phyloP scores from a whole-genome alignment of 2,329 filamentous ascomycete genomes.

The Xylariales sp. region DNA sequence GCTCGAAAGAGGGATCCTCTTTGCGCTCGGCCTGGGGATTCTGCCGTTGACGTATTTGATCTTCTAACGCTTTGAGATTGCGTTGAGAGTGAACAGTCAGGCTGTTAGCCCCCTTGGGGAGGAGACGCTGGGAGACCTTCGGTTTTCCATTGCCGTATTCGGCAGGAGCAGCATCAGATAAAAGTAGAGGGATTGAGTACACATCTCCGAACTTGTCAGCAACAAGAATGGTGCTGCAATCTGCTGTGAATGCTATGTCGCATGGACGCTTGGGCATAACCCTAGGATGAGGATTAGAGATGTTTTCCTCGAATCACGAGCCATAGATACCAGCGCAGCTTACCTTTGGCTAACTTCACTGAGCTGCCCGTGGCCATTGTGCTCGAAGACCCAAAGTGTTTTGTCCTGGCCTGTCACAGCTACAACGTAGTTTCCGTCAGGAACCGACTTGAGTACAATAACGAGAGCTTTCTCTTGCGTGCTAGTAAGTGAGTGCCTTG shows the following conservation, averaged over 20 bases:
- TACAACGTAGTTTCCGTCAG: slow-evolving; percentile 63
- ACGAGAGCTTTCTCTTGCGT: slow-evolving; percentile 56
- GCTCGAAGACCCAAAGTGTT: slow-evolving; percentile 74
- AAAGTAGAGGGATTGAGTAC: slow-evolving; percentile 75
- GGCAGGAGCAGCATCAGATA: slow-evolving; percentile 8
- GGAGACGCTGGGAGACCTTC: slow-evolving; percentile 18
- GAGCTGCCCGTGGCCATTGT: slow-evolving; percentile 58
- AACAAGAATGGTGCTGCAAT: slow-evolving; percentile 69
- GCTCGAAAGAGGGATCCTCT: slow-evolving; percentile 57
- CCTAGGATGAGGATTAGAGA: slow-evolving; percentile 38
- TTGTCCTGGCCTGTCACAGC: slow-evolving; percentile 91
- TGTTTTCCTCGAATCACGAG: background rate
- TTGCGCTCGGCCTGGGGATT: slow-evolving; percentile 19
- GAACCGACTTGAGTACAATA: slow-evolving; percentile 61
- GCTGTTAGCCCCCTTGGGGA: slow-evolving; percentile 48
- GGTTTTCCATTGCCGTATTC: slow-evolving; percentile 1
- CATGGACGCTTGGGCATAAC: slow-evolving; percentile 87
- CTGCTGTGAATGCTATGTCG: slow-evolving; percentile 64
- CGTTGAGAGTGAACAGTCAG: slow-evolving; percentile 61
- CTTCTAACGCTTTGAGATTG: slow-evolving; percentile 56
- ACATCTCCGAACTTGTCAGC: slow-evolving; percentile 98
- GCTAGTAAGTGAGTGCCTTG: slow-evolving; percentile 21
- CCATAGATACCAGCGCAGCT: slow-evolving; percentile 18
- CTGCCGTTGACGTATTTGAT: slow-evolving; percentile 48
- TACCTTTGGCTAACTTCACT: slow-evolving; percentile 70